A percentile compares a stretch with the other conserved stretches of the same genome.
These are phyloP conservation scores for Solanum hybrid DNA, from an alignment of 305 asterid genomes.

Conservation along the genomic window DNA sequence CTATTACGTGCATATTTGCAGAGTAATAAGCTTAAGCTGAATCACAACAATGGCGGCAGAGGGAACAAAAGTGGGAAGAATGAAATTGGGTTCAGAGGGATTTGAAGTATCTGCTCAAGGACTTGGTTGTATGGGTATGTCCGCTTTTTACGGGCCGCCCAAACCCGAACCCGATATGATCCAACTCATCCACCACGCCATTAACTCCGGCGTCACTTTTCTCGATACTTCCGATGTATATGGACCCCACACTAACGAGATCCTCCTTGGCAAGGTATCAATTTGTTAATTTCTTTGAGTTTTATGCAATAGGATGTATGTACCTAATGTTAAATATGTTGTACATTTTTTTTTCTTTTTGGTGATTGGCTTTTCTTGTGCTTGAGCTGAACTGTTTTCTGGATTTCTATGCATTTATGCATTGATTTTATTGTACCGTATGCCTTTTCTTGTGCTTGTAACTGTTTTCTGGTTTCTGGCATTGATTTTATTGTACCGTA, in stretches of 20 bases:
- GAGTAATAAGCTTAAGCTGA: background rate
- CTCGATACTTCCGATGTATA: conserved; percentile 33
- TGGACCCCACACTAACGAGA: conserved; percentile 29
- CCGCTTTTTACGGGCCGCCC: conserved; percentile 24
- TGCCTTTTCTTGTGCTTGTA: too few relatives aligned
- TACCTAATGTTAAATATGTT: background rate
- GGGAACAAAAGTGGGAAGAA: conserved; percentile 7
- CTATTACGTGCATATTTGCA: background rate
- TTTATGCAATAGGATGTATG: background rate
- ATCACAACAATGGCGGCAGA: conserved; percentile 10
- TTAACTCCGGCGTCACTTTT: conserved; percentile 25
- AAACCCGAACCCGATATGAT: conserved; percentile 37
- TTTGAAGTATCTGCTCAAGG: conserved; percentile 28
- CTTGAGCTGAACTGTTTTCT: background rate
- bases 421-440: background rate
- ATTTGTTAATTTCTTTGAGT: background rate
- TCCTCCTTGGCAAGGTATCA: conserved; percentile 25
- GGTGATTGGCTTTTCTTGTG: background rate
- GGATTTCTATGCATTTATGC: background rate
- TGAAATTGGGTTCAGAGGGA: conserved; percentile 29
- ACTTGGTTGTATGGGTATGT: conserved; percentile 37
- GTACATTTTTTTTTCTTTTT: background rate
- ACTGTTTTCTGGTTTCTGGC: too few relatives aligned
- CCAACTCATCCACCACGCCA: conserved; percentile 25
- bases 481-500: background rate